Base-by-base conservation (phyloP, 768 basidiomycete genomes). In the Trametes meyenii region DNA sequence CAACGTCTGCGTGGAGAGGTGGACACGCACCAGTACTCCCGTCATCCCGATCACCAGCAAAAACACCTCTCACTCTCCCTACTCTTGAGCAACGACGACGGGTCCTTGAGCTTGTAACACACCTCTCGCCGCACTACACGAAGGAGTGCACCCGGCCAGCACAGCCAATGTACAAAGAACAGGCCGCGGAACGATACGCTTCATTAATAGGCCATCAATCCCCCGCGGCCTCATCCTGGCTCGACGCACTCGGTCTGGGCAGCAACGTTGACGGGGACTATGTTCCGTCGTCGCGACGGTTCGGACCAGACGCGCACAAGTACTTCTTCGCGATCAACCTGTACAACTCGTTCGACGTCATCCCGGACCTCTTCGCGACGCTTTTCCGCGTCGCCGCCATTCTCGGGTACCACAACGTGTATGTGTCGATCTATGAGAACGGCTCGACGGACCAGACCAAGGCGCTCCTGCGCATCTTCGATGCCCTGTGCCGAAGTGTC, bases 271-370 rank as follows among this genome's bases (percentile, higher is more conserved):
- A 78, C 45, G 75, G 75, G 55, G 74, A 70, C 67, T 71, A 74
- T 49, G 73, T 79, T 33, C 71, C 72, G 60, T 67, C 67, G 5
- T 33, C 70, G 62, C 66, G 70, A n/a, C 71, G 72, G 11, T 66
- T 74, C 19, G 73, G 79, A 26, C 72, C 81, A 12, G 81, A 80
- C 70, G 84, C 89, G 66, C 97, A 99, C 85, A 98, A 99, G 74
- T 99, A 98, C 74, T 98, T 94, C 77, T 97, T 99, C 76, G 96
- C 94, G 62, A 98, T 99, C 83, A 99, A 99, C 77, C 81, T 98
- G 61, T 98, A 98, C 83, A 99, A 99, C 81, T 98, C 96, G 13
- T 99, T 98, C 85, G 95, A 97, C 77, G 79, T 98, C 73, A 96
- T 98, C 66, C 96, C 97, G 17, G 97, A 99, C 76, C 83, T 98